Percentiles rank a stretch among this genome's conserved stretches.
These are phyloP conservation scores for Lachancea meyersii DNA, from an alignment of 805 yeast genomes.

Conservation along the genomic window DNA sequence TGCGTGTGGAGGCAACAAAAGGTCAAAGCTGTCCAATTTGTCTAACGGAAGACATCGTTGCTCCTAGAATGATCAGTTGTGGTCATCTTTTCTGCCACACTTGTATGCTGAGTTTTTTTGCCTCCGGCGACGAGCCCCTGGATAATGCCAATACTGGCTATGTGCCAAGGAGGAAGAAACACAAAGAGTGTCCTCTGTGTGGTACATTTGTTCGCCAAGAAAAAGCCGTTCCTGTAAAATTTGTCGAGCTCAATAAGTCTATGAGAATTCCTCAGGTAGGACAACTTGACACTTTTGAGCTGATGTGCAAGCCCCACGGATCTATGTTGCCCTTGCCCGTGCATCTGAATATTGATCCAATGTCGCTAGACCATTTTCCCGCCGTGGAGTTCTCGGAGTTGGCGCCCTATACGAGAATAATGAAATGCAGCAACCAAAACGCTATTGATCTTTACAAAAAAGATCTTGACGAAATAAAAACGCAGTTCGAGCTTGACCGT, in stretches of 20 bases:
- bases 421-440: constrained; percentile 57
- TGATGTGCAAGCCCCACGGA: constrained; percentile 52
- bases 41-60: constrained; percentile 71
- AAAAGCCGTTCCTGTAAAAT: constrained; percentile 61
- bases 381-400: constrained; percentile 39
- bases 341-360: constrained; percentile 37
- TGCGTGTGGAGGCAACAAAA: constrained; percentile 68
- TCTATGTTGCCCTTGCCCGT: constrained; percentile 46
- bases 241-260: constrained; percentile 42
- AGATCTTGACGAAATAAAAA: constrained; percentile 52
- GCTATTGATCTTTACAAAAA: constrained; percentile 46
- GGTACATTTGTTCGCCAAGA: constrained; percentile 47
- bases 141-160: constrained; percentile 28
- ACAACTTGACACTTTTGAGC: constrained; percentile 49
- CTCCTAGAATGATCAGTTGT: constrained; percentile 92
- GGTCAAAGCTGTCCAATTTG: constrained; percentile 90
- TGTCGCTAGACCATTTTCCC: constrained; percentile 46
- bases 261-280: constrained; percentile 54
- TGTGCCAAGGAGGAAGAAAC: constrained; percentile 40
- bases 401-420: constrained; percentile 55
- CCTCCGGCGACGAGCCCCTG: constrained; percentile 39
- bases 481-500: constrained; percentile 51
- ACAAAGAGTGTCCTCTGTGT: constrained; percentile 79
- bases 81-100: constrained; percentile 88
- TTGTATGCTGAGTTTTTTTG: constrained; percentile 66